Conservation (phyloP, 306 rosid genomes). For the Calophaca sinica region DNA sequence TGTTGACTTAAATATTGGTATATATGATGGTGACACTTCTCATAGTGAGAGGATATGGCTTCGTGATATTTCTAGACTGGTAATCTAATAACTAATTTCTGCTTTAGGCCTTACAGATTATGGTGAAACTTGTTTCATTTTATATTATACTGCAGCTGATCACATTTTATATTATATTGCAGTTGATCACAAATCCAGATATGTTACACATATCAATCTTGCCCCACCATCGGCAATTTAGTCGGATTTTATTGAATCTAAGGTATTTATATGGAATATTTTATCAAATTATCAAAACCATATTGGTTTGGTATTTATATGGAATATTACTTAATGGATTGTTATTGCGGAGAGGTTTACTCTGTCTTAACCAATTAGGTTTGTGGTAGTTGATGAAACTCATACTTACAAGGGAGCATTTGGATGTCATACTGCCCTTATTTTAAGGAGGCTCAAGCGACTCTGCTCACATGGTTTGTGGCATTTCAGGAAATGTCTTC, state of each 20-base stretch:
- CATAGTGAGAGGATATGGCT: slow-evolving; percentile 69
- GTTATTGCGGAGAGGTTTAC: slow-evolving; percentile 31
- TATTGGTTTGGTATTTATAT: slow-evolving; percentile 38
- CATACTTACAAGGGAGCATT: slow-evolving; percentile 96
- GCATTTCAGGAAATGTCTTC: slow-evolving; percentile 41
- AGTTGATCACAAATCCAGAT: slow-evolving; percentile 98
- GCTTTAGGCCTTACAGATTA: slow-evolving; percentile 22
- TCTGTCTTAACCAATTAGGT: slow-evolving; percentile 58
- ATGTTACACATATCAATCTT: slow-evolving; percentile 93
- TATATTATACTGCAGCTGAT: slow-evolving; percentile 60
- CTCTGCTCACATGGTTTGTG: slow-evolving; percentile 79
- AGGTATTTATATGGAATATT: slow-evolving; percentile 57
- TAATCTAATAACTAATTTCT: slow-evolving; percentile 49
- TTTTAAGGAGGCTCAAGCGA: slow-evolving; percentile 80
- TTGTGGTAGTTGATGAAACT: slow-evolving; percentile 89
- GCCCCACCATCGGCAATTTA: slow-evolving; percentile 76
- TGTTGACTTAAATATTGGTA: slow-evolving; percentile 71
- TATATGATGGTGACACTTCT: slow-evolving; percentile 92
- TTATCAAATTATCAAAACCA: slow-evolving; percentile 23
- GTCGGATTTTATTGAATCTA: slow-evolving; percentile 82
- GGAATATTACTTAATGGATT: slow-evolving; percentile 28
- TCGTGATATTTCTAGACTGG: slow-evolving; percentile 88
- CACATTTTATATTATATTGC: slow-evolving; percentile 50
- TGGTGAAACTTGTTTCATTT: slow-evolving; percentile 46
- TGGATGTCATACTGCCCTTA: slow-evolving; percentile 93